A percentile compares a stretch with the other conserved stretches of the same genome.
Conservation (phyloP, 2,329 filamentous ascomycete species). For the Talaromyces sp. region DNA sequence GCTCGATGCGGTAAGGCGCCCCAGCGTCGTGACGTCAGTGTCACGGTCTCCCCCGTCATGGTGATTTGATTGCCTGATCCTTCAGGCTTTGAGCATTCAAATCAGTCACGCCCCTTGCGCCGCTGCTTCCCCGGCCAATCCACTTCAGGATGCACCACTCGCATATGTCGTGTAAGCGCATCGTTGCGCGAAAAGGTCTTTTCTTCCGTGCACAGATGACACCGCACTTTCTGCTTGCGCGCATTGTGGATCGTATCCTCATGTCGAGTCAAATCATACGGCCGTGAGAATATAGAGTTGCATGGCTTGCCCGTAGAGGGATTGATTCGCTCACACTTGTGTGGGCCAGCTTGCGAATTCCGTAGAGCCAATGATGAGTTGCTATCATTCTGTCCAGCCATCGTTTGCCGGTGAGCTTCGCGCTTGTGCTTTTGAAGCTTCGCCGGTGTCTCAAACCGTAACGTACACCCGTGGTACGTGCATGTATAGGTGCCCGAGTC, state of each 20-base stretch:
- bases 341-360: conserved; percentile 87
- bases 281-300: conserved; percentile 87
- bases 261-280: conserved; percentile 93
- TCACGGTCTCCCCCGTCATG: not conserved
- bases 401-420: conserved; percentile 75
- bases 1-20: conserved; percentile 8
- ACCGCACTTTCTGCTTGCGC: conserved; percentile 89
- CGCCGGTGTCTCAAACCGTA: conserved; percentile 80
- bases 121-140: conserved; percentile 67
- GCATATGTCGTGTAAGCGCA: conserved; percentile 87
- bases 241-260: conserved; percentile 97
- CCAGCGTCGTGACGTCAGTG: conserved; percentile 10
- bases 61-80: not conserved
- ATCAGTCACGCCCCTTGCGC: conserved; percentile 35
- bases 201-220: conserved; percentile 87
- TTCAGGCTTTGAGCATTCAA: too few relatives aligned
- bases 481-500: conserved; percentile 92
- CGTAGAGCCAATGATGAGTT: conserved; percentile 54
- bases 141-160: conserved; percentile 86
- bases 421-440: conserved; percentile 93
- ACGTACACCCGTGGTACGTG: conserved; percentile 84
- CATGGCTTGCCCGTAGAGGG: conserved; percentile 92
- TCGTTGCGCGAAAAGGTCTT: conserved; percentile 97
- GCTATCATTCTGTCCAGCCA: conserved; percentile 39
- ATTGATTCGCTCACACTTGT: conserved; percentile 88